Percentiles rank a stretch among this genome's conserved stretches.
Evolutionary conservation across 2,329 filamentous ascomycete genomes (phyloP).

Genomic region (Zelopaecilomyces penicillatus): DNA sequence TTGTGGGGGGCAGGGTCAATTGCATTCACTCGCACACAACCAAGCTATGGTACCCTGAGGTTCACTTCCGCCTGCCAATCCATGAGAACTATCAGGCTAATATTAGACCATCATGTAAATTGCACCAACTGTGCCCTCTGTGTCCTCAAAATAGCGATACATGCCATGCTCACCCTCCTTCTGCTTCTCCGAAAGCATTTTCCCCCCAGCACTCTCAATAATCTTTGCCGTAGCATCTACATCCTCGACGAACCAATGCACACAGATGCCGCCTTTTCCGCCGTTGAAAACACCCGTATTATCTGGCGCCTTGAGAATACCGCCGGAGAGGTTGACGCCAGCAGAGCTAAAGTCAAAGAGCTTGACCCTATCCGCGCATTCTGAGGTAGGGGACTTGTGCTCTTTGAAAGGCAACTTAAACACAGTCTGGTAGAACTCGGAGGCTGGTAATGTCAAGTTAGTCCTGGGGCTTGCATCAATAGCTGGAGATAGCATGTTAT

Average conservation of each 20-base stretch:
- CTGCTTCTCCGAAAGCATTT: slow-evolving; percentile 18
- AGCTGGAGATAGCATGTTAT: slow-evolving; percentile 14
- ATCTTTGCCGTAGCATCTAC: slow-evolving; percentile 16
- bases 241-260: slow-evolving; percentile 23
- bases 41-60: no score
- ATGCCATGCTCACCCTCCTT: slow-evolving; percentile 20
- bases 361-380: slow-evolving; percentile 10
- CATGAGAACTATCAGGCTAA: no score
- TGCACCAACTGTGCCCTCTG: slow-evolving; percentile 21
- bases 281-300: slow-evolving; percentile 14
- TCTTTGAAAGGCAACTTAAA: slow-evolving; percentile 19
- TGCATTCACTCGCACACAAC: no score
- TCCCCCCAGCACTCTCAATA: slow-evolving; percentile 21
- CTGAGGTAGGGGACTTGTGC: slow-evolving; percentile 6
- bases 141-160: slow-evolving; percentile 23
- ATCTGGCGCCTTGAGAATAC: slow-evolving; percentile 20
- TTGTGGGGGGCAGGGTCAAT: no score
- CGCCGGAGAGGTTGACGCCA: slow-evolving; percentile 18
- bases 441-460: no score
- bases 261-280: slow-evolving; percentile 18
- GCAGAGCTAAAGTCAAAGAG: slow-evolving; percentile 22
- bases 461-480: background rate
- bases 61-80: no score
- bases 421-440: slow-evolving; percentile 8
- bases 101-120: slow-evolving; percentile 20